Percentiles rank a stretch among this genome's conserved stretches.
These are phyloP conservation scores for Ricinus communis DNA, from an alignment of 345 rosid species.

Conservation along the genomic window DNA sequence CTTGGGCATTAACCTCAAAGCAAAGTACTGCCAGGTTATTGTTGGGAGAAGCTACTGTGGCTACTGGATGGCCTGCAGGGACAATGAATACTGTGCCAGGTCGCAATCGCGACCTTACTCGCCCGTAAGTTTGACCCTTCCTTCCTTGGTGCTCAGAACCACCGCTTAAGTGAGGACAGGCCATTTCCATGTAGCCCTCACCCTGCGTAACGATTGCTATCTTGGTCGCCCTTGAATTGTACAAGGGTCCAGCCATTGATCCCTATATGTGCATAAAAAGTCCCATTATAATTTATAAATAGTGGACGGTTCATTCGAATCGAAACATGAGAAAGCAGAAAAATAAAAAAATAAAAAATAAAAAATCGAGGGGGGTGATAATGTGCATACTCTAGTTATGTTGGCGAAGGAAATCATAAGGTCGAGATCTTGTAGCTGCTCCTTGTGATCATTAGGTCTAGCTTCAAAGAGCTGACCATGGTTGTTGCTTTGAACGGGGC, in stretches of 20 bases:
- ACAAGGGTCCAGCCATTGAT: conserved; percentile 26
- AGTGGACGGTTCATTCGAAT: too few relatives aligned
- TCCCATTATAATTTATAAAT: too few relatives aligned
- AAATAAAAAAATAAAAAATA: too few relatives aligned
- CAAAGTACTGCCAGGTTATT: conserved; percentile 17
- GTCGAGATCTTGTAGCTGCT: conserved; percentile 23
- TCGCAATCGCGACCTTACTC: conserved; percentile 8
- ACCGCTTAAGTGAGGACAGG: conserved; percentile 17
- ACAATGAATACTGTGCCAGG: conserved; percentile 19
- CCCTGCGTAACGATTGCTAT: conserved; percentile 19
- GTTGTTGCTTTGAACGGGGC: conserved; percentile 1
- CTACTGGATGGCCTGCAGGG: conserved; percentile 24
- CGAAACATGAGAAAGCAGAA: not conserved
- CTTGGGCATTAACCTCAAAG: conserved; percentile 21
- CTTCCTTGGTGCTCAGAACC: not conserved
- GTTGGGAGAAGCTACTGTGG: conserved; percentile 15
- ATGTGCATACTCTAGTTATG: conserved; percentile 10
- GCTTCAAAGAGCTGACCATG: conserved; percentile 13
- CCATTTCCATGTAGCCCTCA: conserved; percentile 34
- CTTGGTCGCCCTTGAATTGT: conserved; percentile 25
- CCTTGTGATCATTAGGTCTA: conserved; percentile 3
- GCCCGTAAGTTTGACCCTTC: not conserved
- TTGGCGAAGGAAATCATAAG: conserved; percentile 23
- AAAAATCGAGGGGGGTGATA: too few relatives aligned
- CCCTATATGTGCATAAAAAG: conserved; percentile 3